Percentiles rank a stretch among this genome's conserved stretches.
These are phyloP conservation scores for Pythium aquatile DNA, from an alignment of 352 stramenopile genomes.

Conservation along the genomic window DNA sequence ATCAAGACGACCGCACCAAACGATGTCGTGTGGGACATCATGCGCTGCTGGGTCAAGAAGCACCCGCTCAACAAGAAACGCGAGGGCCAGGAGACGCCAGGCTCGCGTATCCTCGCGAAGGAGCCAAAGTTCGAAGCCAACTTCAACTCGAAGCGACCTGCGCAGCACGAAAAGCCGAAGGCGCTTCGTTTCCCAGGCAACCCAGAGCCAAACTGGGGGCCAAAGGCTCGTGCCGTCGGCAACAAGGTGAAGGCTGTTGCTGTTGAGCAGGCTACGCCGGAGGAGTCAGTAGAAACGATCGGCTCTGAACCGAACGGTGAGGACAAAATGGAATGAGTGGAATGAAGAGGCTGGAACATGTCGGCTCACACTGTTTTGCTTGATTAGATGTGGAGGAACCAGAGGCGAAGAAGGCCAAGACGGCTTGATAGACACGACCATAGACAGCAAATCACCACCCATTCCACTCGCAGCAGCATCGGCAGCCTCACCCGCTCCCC, in stretches of 20 bases:
- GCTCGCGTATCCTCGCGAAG: conserved; percentile 84
- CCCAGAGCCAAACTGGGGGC: conserved; percentile 96
- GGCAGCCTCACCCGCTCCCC: conserved; percentile 1
- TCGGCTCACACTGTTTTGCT: conserved; percentile 28
- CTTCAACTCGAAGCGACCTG: conserved; percentile 68
- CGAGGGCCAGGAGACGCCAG: conserved; percentile 68
- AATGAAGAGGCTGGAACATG: conserved; percentile 12
- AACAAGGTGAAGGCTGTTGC: conserved; percentile 45
- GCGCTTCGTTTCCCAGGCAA: conserved; percentile 93
- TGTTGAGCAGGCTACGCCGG: neutral
- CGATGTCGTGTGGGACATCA: conserved; percentile 97
- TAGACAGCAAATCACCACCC: conserved; percentile 10
- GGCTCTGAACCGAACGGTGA: conserved; percentile 23
- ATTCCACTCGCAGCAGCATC: neutral
- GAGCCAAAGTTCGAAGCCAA: conserved; percentile 85
- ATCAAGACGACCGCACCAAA: conserved; percentile 99
- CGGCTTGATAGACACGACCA: conserved; percentile 31
- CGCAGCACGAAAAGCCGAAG: conserved; percentile 83
- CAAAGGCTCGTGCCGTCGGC: conserved; percentile 88
- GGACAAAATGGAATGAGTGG: conserved; percentile 20
- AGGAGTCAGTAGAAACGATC: conserved; percentile 16
- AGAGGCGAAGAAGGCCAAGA: conserved; percentile 82
- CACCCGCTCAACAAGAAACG: conserved; percentile 92
- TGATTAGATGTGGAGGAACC: conserved; percentile 36
- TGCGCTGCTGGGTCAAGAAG: conserved; percentile 95